phyloP scores from a whole-genome alignment of 768 basidiomycete genomes.

The Podaxis sp. region DNA sequence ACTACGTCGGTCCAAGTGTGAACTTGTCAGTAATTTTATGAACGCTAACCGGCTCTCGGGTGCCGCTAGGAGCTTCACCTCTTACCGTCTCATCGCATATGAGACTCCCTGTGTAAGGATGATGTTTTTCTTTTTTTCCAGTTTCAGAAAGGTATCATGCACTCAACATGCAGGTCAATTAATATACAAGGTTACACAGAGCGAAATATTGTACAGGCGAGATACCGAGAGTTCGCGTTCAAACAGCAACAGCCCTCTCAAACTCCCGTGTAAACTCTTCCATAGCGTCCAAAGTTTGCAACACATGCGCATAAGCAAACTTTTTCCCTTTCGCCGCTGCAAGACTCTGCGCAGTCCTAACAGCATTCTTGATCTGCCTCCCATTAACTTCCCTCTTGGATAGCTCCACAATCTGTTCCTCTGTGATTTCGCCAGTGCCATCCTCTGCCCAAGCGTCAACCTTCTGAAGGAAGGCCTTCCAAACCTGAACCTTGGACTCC shows the following conservation, averaged over 20 bases:
- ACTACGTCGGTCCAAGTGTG: too few species aligned
- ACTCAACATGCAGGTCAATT: background rate
- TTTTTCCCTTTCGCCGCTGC: constrained; percentile 48
- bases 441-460: constrained; percentile 33
- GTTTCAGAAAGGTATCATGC: too few species aligned
- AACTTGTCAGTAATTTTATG: too few species aligned
- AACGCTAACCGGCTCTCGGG: too few species aligned
- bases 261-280: constrained; percentile 57
- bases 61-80: too few species aligned
- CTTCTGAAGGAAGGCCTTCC: constrained; percentile 59
- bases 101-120: too few species aligned
- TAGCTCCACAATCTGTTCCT: constrained; percentile 44
- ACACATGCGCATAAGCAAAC: constrained; percentile 50
- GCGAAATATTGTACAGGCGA: background rate
- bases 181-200: background rate
- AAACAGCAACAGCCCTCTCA: constrained; percentile 21
- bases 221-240: background rate
- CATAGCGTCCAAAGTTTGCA: constrained; percentile 61
- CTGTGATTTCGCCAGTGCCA: constrained; percentile 27
- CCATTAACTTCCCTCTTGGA: constrained; percentile 59
- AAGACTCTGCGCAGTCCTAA: constrained; percentile 61
- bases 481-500: constrained; percentile 57
- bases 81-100: too few species aligned
- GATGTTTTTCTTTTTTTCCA: too few species aligned
- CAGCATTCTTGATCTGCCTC: constrained; percentile 69